Base-by-base conservation (phyloP, 768 basidiomycete genomes). In the Leccinum rimulosum region DNA sequence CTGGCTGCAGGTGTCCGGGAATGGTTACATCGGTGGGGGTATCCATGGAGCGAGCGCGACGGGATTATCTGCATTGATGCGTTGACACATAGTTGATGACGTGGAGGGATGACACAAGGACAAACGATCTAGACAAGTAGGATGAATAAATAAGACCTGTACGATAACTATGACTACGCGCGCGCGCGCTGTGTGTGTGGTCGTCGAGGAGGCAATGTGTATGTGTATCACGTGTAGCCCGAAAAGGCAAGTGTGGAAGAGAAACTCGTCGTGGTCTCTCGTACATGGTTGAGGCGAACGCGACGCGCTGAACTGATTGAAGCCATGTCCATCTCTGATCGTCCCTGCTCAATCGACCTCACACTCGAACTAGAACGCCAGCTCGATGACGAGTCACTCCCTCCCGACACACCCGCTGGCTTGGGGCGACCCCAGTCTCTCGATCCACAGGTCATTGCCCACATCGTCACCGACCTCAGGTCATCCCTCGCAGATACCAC, bases 21-120 rank as follows among this genome's bases (percentile, higher is more conserved):
- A 68, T 96, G 89, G 89, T 74, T 98, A 50, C 91, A 94, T 66
- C 84, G 89, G 56, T 98, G 93, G 93, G 91, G 92, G 57, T 98
- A 95, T 76, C 91, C 95, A 17, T 97, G 95, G 95, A 89, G 82
- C 73, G 95, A 97, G 72, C 84, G 88, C 8, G 92, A 92, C 67
- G 95, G 95, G 3, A 85, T 93, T 53, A 84, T 97, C 56, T 95
- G 91, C 72, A 84, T 97, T 52, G 95, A 98, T 73, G 77, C 89
- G 25, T 77, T 92, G 62, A 93, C 91, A 30, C 93, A 95, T 63
- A 73, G 79, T 6, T 74, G 63, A 75, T 47, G 36, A 17, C n/a
- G 31, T 40, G 47, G 17, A 19, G 30, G 31, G 12, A 27, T 28
- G 47, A 27, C 9, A 28, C 7, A 15, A n/a, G 33, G 1, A 48